Conservation (phyloP, 148 eudicot genomes). For the Dianthus caryophyllus region DNA sequence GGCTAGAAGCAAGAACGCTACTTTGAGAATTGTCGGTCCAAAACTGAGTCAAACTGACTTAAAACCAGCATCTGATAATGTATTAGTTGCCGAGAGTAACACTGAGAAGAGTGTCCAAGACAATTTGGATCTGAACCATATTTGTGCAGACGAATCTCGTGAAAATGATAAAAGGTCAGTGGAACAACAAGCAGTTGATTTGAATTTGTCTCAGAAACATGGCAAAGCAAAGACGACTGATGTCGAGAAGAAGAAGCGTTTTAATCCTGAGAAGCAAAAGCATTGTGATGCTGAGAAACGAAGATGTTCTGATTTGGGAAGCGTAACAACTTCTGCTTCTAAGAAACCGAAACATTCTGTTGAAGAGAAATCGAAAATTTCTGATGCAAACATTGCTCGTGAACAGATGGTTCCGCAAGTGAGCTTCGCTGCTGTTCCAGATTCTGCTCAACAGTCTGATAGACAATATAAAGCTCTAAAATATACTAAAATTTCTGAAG, state of each 20-base stretch:
- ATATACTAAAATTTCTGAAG: neutral
- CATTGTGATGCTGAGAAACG: neutral
- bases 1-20: constrained; percentile 16
- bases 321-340: neutral
- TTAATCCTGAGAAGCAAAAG: constrained; percentile 1
- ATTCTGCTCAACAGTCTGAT: neutral
- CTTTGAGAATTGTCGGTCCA: constrained; percentile 18
- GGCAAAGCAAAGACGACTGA: constrained; percentile 8
- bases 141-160: too few relatives aligned
- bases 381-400: neutral
- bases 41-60: constrained; percentile 15
- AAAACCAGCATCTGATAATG: constrained; percentile 1
- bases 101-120: constrained; percentile 14
- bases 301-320: neutral
- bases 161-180: too few relatives aligned
- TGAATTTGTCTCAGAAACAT: constrained; percentile 33
- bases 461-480: neutral
- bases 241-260: constrained; percentile 2
- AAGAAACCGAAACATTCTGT: neutral
- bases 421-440: neutral
- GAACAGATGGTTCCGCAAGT: neutral
- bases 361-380: neutral
- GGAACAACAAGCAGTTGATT: constrained; percentile 16
- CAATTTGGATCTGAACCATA: neutral
- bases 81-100: constrained; percentile 12